Conservation (phyloP, 2,329 filamentous ascomycete species). For the Fusarium sp. region DNA sequence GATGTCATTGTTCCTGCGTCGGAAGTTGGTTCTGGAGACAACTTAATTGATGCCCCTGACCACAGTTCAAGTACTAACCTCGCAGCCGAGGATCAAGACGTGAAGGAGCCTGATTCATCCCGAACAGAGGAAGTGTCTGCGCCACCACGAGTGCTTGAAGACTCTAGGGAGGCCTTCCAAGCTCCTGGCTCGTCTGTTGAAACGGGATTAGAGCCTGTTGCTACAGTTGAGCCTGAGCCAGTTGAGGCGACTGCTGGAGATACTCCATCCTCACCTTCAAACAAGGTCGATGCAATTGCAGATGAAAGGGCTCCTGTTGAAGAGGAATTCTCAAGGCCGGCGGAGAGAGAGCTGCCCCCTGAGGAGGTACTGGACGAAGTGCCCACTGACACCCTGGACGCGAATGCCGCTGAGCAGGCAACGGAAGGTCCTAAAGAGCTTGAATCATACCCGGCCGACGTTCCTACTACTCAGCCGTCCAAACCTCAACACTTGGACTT, state of each 20-base stretch:
- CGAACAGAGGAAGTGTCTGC: not conserved
- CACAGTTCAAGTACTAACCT: constrained; percentile 26
- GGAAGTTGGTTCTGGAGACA: constrained; percentile 35
- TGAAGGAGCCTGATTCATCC: not conserved
- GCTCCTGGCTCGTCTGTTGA: not conserved
- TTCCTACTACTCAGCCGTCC: not conserved
- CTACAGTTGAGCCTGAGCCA: constrained; percentile 3
- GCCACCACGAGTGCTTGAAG: not conserved
- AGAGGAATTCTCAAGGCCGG: not conserved
- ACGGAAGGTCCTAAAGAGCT: not conserved
- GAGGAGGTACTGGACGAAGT: constrained; percentile 13
- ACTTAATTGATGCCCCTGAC: constrained; percentile 9
- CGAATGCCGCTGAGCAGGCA: not conserved
- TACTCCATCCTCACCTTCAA: constrained; percentile 11
- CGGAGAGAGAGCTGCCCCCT: not conserved
- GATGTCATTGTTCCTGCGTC: constrained; percentile 32
- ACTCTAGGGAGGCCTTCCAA: not conserved
- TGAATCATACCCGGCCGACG: not conserved
- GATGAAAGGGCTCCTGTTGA: constrained; percentile 7
- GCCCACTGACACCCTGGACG: not conserved
- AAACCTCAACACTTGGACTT: not conserved
- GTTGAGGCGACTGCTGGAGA: constrained; percentile 12
- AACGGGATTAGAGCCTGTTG: not conserved
- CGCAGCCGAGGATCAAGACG: constrained; percentile 18
- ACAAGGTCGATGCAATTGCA: constrained; percentile 25